Conservation (phyloP, 352 stramenopile species). For the Blastocystis sp. region DNA sequence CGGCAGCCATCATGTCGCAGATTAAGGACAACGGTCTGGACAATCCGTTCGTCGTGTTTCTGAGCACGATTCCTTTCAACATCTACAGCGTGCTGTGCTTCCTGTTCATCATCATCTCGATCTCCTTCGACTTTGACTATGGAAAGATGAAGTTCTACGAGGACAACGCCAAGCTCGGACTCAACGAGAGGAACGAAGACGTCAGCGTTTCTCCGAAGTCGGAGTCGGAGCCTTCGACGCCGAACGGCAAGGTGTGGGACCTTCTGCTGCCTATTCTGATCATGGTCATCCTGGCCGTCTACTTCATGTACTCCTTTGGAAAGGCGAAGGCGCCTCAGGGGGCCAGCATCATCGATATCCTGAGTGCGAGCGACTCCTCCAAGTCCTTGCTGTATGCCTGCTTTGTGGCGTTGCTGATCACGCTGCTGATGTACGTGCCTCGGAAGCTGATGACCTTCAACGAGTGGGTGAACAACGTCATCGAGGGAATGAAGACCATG, state of each 20-base stretch:
- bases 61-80: slow-evolving; percentile 45
- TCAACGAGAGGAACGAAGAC: slow-evolving; percentile 28
- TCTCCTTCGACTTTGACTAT: slow-evolving; percentile 50
- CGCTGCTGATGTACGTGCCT: slow-evolving; percentile 50
- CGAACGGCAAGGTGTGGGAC: slow-evolving; percentile 70
- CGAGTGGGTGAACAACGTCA: slow-evolving; percentile 52
- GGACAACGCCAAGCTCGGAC: slow-evolving; percentile 31
- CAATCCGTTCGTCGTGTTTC: slow-evolving; percentile 41
- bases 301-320: slow-evolving; percentile 57
- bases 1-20: slow-evolving; percentile 48
- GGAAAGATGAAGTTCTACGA: slow-evolving; percentile 60
- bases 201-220: not conserved
- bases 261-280: slow-evolving; percentile 52
- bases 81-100: slow-evolving; percentile 55
- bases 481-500: slow-evolving; percentile 60
- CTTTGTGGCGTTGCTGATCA: slow-evolving; percentile 32
- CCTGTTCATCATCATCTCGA: slow-evolving; percentile 20
- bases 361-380: not conserved
- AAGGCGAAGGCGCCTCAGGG: not conserved
- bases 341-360: not conserved
- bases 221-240: not conserved
- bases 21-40: slow-evolving; percentile 33
- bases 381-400: slow-evolving; percentile 30
- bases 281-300: slow-evolving; percentile 45
- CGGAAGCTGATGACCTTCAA: slow-evolving; percentile 52